These are phyloP conservation scores for Talaromyces funiculosus DNA, from an alignment of 2,329 filamentous ascomycete species.

Conservation along the genomic window DNA sequence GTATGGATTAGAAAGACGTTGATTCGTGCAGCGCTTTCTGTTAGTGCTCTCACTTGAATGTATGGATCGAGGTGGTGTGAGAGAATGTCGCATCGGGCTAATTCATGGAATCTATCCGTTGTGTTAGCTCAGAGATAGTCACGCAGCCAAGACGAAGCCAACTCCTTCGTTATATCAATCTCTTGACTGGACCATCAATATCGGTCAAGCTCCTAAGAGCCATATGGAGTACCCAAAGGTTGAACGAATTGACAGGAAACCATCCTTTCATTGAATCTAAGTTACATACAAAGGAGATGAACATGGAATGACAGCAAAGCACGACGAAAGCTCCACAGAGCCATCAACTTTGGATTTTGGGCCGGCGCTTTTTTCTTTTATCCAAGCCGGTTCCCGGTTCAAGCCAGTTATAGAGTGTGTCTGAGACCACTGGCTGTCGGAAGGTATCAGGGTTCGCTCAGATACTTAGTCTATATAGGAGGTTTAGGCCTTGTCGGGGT, in stretches of 20 bases:
- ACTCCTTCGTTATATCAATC: no score
- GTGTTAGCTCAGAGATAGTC: background rate
- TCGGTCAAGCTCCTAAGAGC: background rate
- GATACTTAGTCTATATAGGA: background rate
- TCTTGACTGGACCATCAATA: background rate
- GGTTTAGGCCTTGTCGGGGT: conserved; percentile 65
- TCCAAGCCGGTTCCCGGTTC: background rate
- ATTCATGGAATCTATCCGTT: background rate
- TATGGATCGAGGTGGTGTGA: background rate
- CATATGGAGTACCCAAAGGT: background rate
- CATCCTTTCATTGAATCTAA: conserved; percentile 12
- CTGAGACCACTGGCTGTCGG: background rate
- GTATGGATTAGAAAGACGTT: background rate
- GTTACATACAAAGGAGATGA: conserved; percentile 17
- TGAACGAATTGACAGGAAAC: background rate
- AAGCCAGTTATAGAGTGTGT: background rate
- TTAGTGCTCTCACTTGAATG: background rate
- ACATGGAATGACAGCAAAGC: conserved; percentile 12
- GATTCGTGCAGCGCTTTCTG: background rate
- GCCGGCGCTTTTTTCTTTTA: background rate
- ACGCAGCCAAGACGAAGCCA: background rate
- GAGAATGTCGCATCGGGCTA: background rate
- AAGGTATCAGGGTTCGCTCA: background rate
- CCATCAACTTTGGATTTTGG: conserved; percentile 7
- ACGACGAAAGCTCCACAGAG: background rate